Percentiles rank a stretch among this genome's conserved stretches.
Evolutionary conservation across 768 basidiomycete genomes (phyloP).

Genomic region (Tylopilus vinaceipallidus): DNA sequence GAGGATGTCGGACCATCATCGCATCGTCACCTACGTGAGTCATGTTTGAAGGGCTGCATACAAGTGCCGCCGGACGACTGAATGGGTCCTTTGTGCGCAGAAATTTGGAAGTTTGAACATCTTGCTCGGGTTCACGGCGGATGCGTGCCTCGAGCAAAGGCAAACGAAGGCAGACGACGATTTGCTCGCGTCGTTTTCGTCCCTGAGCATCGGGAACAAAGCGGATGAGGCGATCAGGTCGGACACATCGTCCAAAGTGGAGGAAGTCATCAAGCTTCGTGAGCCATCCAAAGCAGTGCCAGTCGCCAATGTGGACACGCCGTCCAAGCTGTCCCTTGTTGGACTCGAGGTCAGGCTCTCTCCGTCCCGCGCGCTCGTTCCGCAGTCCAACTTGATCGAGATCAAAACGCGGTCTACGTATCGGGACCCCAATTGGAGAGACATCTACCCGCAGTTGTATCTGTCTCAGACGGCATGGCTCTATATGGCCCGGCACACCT

Average conservation of each 20-base stretch:
- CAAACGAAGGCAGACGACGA: conserved; percentile 18
- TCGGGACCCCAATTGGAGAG: conserved; percentile 51
- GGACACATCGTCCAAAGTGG: neutral
- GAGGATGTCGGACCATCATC: conserved; percentile 54
- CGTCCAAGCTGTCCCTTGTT: neutral
- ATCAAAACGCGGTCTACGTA: conserved; percentile 31
- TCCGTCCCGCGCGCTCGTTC: conserved; percentile 28
- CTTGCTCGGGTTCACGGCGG: conserved; percentile 58
- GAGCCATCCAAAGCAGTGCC: neutral
- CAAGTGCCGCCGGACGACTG: neutral
- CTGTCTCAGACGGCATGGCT: conserved; percentile 66
- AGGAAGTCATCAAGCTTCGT: neutral
- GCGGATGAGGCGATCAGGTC: neutral
- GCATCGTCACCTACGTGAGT: conserved; percentile 62
- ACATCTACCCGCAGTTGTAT: conserved; percentile 63
- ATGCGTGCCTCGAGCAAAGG: conserved; percentile 34
- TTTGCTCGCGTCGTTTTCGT: conserved; percentile 26
- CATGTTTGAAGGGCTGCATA: neutral
- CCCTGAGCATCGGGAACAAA: conserved; percentile 17
- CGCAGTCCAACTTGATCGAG: conserved; percentile 37
- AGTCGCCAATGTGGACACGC: neutral
- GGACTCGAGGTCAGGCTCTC: conserved; percentile 23
- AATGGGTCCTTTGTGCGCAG: conserved; percentile 32
- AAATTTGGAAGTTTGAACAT: conserved; percentile 56
- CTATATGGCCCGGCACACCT: conserved; percentile 55